Evolutionary conservation across 108 stramenopile species (phyloP), one percentile per base, ranked within the genome.

Genomic region (Nitzschia putrida): DNA sequence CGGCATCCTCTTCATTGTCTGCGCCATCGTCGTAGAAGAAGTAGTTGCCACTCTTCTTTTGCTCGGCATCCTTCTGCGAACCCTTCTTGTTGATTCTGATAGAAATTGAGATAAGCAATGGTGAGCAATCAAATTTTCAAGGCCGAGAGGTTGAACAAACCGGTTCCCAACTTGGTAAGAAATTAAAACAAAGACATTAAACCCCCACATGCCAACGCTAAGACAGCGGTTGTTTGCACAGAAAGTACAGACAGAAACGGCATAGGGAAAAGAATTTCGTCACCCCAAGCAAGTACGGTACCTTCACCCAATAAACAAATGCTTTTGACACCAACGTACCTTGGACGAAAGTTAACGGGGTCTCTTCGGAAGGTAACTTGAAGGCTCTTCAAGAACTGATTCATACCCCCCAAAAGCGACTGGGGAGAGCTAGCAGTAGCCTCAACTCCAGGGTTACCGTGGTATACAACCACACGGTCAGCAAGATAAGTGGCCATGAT

Each of bases 401-500:
- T 99, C 98, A 99, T 98, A 24, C 99, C 99, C 14, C 90, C 79
- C 45, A 98, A 70, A 41, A 98, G 85, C 59, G 94, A 83, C 84
- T 98, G 95, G 20, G 99, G 98, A n/a, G 89, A 41, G 21, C 87
- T 79, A 7, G 99, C 99, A 22, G 98, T 97, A 25, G 96, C 94
- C 74, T 98, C 97, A 18, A 98, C 74, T 64, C 97, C 97, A 9
- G 99, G 97, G n/a, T 81, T 61, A 47, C 97, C 97, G 50, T 85
- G 75, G 80, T 98, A 99, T 37, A 98, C 99, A 72, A 98, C 94
- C 4, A 99, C 99, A 43, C 97, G 85, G 71, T 98, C 97, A 20
- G 97, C 96, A 51, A 98, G 90, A 77, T 98, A 98, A 10, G 97
- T 99, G 39, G 97, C 97, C 99, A 99, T 99, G 80, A 98, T 97